Percentiles rank a stretch among this genome's conserved stretches.
Evolutionary conservation across 306 rosid genomes (phyloP).

Genomic region (Cajanus cajan): DNA sequence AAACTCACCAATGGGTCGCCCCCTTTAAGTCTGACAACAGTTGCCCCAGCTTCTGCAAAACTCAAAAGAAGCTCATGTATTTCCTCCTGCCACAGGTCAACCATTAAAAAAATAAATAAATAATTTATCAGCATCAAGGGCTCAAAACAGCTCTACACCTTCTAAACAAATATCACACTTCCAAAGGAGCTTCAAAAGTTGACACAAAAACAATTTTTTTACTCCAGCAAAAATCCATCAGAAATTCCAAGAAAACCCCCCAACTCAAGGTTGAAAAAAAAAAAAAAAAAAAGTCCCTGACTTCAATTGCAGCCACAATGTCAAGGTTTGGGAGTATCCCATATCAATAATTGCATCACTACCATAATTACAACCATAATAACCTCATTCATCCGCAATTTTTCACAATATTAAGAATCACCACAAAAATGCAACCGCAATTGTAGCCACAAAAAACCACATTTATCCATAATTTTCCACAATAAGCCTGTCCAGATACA

Average conservation of each 20-base stretch:
- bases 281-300: not conserved
- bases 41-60: constrained; percentile 97
- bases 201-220: not conserved
- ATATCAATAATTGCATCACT: too few species aligned
- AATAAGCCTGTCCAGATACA: too few species aligned
- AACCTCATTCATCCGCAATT: not conserved
- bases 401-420: not conserved
- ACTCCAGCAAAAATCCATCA: not conserved
- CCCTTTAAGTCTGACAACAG: constrained; percentile 94
- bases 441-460: not conserved
- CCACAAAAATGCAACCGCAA: not conserved
- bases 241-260: constrained; percentile 14
- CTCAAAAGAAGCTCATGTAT: constrained; percentile 89
- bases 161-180: constrained; percentile 8
- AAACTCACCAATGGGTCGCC: constrained; percentile 94
- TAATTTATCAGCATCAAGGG: not conserved
- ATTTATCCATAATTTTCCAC: not conserved
- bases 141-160: constrained; percentile 4
- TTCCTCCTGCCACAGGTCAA: constrained; percentile 66
- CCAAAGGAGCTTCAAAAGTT: not conserved
- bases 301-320: not conserved
- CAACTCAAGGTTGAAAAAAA: not conserved
- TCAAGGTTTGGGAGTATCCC: not conserved
- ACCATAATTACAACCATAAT: not conserved
- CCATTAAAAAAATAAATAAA: not conserved